Conservation (phyloP, 2,329 filamentous ascomycete genomes). For the Sporothrix sp. region DNA sequence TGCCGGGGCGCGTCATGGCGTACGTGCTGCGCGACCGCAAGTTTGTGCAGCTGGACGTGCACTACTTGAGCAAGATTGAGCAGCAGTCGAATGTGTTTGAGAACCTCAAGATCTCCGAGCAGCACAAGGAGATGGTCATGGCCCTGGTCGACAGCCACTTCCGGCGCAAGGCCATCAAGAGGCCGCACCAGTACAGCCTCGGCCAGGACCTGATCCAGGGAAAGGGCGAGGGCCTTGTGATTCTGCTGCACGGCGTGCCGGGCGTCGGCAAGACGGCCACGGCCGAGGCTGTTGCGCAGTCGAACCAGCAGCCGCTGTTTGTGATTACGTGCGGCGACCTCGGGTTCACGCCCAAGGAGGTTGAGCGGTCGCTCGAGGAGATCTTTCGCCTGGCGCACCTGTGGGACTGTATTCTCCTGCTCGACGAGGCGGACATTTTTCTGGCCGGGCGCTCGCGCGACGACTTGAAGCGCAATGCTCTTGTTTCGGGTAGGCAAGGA, state of each 20-base stretch:
- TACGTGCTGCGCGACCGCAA: conserved; percentile 21
- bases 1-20: conserved; percentile 18
- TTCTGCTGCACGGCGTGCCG: conserved; percentile 37
- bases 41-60: conserved; percentile 18
- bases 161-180: conserved; percentile 9
- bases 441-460: conserved; percentile 17
- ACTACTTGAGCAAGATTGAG: conserved; percentile 8
- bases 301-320: conserved; percentile 35
- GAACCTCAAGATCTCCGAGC: conserved; percentile 18
- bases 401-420: conserved; percentile 20
- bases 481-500: conserved; percentile 28
- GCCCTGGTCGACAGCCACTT: conserved; percentile 18
- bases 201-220: conserved; percentile 34
- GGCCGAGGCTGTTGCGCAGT: conserved; percentile 29
- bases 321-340: conserved; percentile 41
- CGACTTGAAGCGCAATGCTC: conserved; percentile 23
- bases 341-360: conserved; percentile 28
- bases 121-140: conserved; percentile 20
- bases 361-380: conserved; percentile 23
- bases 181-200: conserved; percentile 5
- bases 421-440: conserved; percentile 23
- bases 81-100: conserved; percentile 14
- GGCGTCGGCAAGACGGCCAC: conserved; percentile 42
- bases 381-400: conserved; percentile 17
- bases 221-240: conserved; percentile 35